Base-by-base conservation (phyloP, 2,329 filamentous ascomycete species). In the Zymoseptoria pseudotritici region DNA sequence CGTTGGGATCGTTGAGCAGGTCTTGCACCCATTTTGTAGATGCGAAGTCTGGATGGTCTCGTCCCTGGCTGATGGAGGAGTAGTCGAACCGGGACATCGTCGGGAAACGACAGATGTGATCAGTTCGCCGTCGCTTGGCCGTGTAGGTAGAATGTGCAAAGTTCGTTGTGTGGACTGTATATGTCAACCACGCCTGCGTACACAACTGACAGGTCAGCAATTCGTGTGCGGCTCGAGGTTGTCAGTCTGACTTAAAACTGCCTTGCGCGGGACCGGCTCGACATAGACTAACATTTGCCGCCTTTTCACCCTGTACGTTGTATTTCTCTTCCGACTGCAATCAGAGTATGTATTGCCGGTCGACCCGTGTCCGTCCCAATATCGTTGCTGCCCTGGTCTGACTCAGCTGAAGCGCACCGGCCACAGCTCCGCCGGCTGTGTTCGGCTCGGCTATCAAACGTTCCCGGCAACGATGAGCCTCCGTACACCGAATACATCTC, bases 1-100 rank as follows among this genome's bases (percentile, higher is more conserved):
- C 24, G 51, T 58, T 29, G 3, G 61, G 59, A 49, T 58, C n/a
- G 5, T 55, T 8, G n/a, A 65, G 61, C 5, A 65, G 31, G 5
- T 31, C 24, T 49, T 54, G 57, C 17, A 24, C 51, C 63, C 63
- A 63, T 21, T 57, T 21, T 46, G 36, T 46, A 13, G 51, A 21
- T 10, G 58, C 26, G 54, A 65, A 62, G 55, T 63, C 61, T 8
- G 61, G 63, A 31, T 65, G 63, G 31, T 58, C 46, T 42, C 22
- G 13, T n/a, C 22, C 52, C 11, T 11, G 52, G 22, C 22, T 53
- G 20, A 9, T 31, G 52, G 22, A 31, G 7, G 22, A 31, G 13
- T 24, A n/a, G 22, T 9, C 13, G 9, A 10, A 26, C 13, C 13
- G 22, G 10, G 52, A 53, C 52, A 53, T 52, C 4, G 22, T 26